Conservation (phyloP, 768 basidiomycete genomes). For the Xerocomellus amylosporus region DNA sequence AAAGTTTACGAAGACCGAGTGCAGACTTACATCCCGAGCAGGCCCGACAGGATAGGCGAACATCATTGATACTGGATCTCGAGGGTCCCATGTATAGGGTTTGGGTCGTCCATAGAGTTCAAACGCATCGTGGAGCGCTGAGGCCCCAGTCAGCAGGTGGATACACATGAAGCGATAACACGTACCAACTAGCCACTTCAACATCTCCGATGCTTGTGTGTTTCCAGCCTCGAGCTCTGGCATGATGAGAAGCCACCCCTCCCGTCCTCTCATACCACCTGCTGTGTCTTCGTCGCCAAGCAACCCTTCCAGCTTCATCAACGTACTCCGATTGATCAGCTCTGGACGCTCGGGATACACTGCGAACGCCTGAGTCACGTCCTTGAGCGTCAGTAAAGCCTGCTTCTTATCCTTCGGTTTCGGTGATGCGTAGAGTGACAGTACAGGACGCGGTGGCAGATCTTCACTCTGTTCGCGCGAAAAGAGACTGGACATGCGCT, state of each 20-base stretch:
- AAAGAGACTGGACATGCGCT: conserved; percentile 65
- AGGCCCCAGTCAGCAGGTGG: conserved; percentile 11
- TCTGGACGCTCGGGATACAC: conserved; percentile 97
- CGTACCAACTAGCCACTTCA: conserved; percentile 87
- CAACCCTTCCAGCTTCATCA: conserved; percentile 89
- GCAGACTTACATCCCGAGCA: conserved; percentile 66
- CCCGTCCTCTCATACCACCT: conserved; percentile 62
- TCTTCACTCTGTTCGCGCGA: conserved; percentile 44
- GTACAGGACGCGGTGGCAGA: conserved; percentile 37
- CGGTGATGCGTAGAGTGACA: conserved; percentile 59
- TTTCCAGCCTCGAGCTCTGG: conserved; percentile 71
- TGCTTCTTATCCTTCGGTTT: conserved; percentile 76
- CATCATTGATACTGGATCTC: conserved; percentile 79
- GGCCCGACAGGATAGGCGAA: conserved; percentile 92
- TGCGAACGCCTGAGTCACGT: conserved; percentile 83
- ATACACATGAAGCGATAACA: conserved; percentile 5
- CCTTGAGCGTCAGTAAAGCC: conserved; percentile 62
- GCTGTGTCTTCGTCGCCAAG: conserved; percentile 75
- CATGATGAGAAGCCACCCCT: conserved; percentile 90
- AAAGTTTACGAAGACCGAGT: background rate
- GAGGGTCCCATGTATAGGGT: conserved; percentile 86
- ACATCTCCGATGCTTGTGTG: conserved; percentile 74
- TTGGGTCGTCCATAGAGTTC: conserved; percentile 85
- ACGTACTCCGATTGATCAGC: conserved; percentile 80
- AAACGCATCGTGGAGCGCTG: conserved; percentile 84